Conservation (phyloP, 169 alveolate genomes). For the Cryptosporidium canis region DNA sequence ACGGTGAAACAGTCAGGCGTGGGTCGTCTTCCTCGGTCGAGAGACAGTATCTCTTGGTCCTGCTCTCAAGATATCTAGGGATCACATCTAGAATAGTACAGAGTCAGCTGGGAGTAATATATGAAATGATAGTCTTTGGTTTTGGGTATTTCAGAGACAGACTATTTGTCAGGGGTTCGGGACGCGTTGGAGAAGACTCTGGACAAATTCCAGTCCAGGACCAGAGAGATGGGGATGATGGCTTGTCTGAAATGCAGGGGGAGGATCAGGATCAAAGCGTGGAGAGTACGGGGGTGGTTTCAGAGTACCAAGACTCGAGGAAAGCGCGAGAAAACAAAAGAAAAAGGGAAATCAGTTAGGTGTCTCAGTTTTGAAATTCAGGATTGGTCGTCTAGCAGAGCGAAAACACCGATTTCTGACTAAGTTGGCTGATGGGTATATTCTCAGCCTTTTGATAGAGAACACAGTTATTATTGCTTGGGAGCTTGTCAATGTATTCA, state of each 20-base stretch:
- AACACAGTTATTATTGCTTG: constrained; percentile 39
- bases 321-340: neutral
- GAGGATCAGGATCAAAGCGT: neutral
- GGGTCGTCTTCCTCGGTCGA: neutral
- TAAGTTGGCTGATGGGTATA: neutral
- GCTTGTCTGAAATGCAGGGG: neutral
- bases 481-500: constrained; percentile 40
- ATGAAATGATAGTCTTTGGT: neutral
- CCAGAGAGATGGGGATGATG: neutral
- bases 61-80: neutral
- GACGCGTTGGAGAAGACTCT: neutral
- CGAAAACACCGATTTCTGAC: constrained; percentile 2
- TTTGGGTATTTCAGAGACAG: neutral
- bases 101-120: neutral
- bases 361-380: neutral
- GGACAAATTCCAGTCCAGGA: neutral
- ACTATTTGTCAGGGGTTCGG: neutral
- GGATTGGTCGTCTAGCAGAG: neutral
- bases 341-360: constrained; percentile 5
- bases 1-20: neutral
- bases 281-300: neutral
- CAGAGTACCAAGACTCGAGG: neutral
- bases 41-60: neutral
- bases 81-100: neutral
- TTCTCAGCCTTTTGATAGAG: neutral